These are phyloP conservation scores for Funneliformis caledonium DNA, from an alignment of 371 early-diverging fungal species.

Conservation along the genomic window DNA sequence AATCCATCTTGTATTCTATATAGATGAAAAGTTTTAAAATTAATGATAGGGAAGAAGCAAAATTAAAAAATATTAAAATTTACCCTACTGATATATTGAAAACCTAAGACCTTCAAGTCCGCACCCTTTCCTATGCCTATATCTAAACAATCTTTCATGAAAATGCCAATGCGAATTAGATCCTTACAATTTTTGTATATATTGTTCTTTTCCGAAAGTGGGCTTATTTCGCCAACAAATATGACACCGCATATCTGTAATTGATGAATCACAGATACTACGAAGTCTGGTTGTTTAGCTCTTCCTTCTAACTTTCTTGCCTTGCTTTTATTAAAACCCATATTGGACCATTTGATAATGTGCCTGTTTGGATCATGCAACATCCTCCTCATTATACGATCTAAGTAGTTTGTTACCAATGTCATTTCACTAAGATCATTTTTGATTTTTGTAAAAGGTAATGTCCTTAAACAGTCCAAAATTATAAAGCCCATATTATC, in stretches of 20 bases:
- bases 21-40: not conserved
- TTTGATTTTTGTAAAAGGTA: constrained; percentile 22
- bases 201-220: constrained; percentile 15
- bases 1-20: constrained; percentile 32
- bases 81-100: constrained; percentile 33
- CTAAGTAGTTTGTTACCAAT: constrained; percentile 25
- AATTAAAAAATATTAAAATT: constrained; percentile 26
- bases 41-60: not conserved
- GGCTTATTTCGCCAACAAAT: constrained; percentile 32
- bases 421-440: constrained; percentile 24
- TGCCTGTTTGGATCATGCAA: constrained; percentile 34
- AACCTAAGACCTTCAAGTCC: constrained; percentile 30
- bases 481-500: constrained; percentile 1
- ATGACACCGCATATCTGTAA: constrained; percentile 13
- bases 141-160: constrained; percentile 32
- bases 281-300: constrained; percentile 33
- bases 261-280: constrained; percentile 24
- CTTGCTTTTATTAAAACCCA: constrained; percentile 19
- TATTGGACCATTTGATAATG: constrained; percentile 31
- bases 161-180: constrained; percentile 26
- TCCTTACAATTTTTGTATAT: constrained; percentile 38
- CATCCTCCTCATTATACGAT: constrained; percentile 12
- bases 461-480: constrained; percentile 11
- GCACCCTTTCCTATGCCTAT: constrained; percentile 25
- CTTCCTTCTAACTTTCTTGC: constrained; percentile 1